phyloP scores from a whole-genome alignment of 192 early-diverging fungal genomes.

The Chytriomyces hyalinus region DNA sequence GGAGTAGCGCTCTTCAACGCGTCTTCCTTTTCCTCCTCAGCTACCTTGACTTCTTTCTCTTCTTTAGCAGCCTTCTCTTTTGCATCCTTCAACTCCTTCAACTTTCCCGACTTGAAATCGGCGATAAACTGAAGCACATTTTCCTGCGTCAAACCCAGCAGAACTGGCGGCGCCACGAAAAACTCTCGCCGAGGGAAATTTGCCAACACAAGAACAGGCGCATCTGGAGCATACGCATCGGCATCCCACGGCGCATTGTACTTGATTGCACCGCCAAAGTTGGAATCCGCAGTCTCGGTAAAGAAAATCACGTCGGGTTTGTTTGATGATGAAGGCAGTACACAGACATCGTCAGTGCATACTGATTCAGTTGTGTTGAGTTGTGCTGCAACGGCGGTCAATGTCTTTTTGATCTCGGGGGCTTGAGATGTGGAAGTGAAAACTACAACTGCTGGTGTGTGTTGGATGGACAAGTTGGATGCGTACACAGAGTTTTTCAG shows the following conservation, averaged over 20 bases:
- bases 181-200: not conserved
- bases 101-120: conserved; percentile 28
- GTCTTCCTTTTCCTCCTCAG: not conserved
- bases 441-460: conserved; percentile 6
- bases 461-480: conserved; percentile 7
- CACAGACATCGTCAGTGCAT: conserved; percentile 20
- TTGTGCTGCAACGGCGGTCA: not conserved
- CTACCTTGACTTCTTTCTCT: not conserved
- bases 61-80: not conserved
- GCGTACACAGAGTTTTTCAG: not conserved
- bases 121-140: conserved; percentile 7
- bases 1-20: no score
- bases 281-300: not conserved
- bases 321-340: not conserved
- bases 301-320: conserved; percentile 28
- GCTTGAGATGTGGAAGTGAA: not conserved
- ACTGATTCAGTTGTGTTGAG: not conserved
- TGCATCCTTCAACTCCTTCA: conserved; percentile 14
- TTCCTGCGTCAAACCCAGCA: conserved; percentile 1
- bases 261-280: no score
- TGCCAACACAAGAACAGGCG: not conserved
- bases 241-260: no score
- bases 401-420: not conserved
- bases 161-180: not conserved
- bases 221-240: no score